Evolutionary conservation across 352 stramenopile species (phyloP).

Genomic region (Pythium guiyangense): DNA sequence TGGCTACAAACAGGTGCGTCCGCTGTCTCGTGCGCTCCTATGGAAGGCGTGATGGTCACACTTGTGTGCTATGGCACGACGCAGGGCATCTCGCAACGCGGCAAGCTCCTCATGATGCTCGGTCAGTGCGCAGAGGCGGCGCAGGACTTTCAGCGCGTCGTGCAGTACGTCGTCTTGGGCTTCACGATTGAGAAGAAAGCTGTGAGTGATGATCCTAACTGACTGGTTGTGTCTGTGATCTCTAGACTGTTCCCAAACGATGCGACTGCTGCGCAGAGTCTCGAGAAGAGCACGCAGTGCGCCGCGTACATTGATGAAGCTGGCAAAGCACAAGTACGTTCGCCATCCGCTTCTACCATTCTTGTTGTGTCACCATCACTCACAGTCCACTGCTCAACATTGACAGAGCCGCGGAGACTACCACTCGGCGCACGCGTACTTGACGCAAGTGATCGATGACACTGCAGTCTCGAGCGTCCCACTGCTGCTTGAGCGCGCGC

Average conservation of each 20-base stretch:
- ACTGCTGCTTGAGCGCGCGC: conserved; percentile 61
- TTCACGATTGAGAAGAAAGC: background rate
- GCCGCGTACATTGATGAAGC: conserved; percentile 59
- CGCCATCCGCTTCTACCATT: too few relatives aligned
- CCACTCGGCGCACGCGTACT: conserved; percentile 47
- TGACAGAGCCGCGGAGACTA: conserved; percentile 60
- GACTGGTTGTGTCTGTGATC: background rate
- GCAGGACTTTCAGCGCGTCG: conserved; percentile 49
- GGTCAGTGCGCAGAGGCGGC: conserved; percentile 57
- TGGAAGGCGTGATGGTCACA: too few relatives aligned
- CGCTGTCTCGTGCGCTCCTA: background rate
- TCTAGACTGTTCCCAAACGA: conserved; percentile 57
- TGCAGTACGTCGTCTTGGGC: conserved; percentile 27
- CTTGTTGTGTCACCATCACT: background rate
- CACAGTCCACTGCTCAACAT: background rate
- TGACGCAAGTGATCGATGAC: conserved; percentile 68
- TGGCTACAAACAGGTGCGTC: conserved; percentile 58
- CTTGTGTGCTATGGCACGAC: too few relatives aligned
- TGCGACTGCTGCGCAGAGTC: conserved; percentile 32
- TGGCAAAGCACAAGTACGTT: conserved; percentile 31
- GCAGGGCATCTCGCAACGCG: conserved; percentile 58
- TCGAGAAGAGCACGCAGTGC: conserved; percentile 64
- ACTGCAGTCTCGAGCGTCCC: conserved; percentile 65
- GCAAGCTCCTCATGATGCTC: conserved; percentile 78
- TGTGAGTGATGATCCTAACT: background rate